Conservation (phyloP, 768 basidiomycete species). For the Pisolithus albus region DNA sequence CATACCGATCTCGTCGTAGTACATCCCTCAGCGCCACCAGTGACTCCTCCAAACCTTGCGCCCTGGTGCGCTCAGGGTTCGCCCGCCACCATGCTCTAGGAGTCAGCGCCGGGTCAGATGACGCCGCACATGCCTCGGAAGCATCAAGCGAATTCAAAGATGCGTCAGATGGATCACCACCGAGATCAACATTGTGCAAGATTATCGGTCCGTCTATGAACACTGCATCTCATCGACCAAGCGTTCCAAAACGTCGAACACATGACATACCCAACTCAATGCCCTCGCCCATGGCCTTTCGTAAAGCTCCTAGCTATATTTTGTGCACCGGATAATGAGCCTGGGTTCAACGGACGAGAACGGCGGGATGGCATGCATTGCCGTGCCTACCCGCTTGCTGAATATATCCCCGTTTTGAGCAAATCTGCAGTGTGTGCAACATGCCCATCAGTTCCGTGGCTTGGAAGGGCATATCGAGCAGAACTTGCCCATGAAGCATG, state of each 20-base stretch:
- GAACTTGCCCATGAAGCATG: conserved; percentile 40
- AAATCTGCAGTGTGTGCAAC: conserved; percentile 36
- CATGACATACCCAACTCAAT: conserved; percentile 52
- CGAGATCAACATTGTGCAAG: conserved; percentile 59
- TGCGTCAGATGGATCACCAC: conserved; percentile 18
- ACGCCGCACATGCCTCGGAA: conserved; percentile 25
- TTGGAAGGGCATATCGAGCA: background rate
- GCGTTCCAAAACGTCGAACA: background rate
- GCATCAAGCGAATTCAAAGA: conserved; percentile 30
- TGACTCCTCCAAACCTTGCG: conserved; percentile 52
- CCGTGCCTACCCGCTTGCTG: conserved; percentile 56
- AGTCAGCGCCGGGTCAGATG: conserved; percentile 44
- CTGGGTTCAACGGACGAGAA: no score
- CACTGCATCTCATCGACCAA: conserved; percentile 34
- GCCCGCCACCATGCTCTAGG: conserved; percentile 71
- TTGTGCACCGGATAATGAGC: background rate
- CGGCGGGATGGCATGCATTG: background rate
- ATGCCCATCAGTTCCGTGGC: background rate
- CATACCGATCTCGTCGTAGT: conserved; percentile 53
- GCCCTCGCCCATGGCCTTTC: conserved; percentile 59
- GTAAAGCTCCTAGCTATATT: conserved; percentile 59
- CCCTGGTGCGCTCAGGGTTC: conserved; percentile 44
- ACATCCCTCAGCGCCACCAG: conserved; percentile 49
- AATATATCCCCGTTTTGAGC: conserved; percentile 67
- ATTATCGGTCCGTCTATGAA: conserved; percentile 69